Percentiles rank a stretch among this genome's conserved stretches.
Conservation (phyloP, 2,329 filamentous ascomycete genomes). For the Aspergillus fructus region DNA sequence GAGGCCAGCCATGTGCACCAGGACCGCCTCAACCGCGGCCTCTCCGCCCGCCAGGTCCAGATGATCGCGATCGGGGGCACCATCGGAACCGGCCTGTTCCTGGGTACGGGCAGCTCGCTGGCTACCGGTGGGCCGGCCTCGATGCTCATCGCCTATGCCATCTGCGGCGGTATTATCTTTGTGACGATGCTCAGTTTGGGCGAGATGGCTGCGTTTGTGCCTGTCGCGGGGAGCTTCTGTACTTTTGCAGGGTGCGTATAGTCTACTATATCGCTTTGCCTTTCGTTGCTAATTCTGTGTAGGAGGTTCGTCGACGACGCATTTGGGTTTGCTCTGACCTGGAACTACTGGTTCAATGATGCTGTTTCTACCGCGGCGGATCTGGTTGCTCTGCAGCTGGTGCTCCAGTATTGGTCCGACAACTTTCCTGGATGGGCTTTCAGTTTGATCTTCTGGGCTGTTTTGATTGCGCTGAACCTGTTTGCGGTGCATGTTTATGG, state of each 20-base stretch:
- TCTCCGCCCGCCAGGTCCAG: constrained; percentile 64
- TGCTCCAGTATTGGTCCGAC: constrained; percentile 62
- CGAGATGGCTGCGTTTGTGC: constrained; percentile 61
- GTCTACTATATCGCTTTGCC: background rate
- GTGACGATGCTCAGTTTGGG: constrained; percentile 60
- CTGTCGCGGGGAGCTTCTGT: constrained; percentile 56
- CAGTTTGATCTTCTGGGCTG: constrained; percentile 60
- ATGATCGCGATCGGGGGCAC: constrained; percentile 60
- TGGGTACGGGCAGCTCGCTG: constrained; percentile 62
- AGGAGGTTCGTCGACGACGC: constrained; percentile 47
- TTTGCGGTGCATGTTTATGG: constrained; percentile 56
- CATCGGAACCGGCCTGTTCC: constrained; percentile 58
- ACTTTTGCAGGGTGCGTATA: constrained; percentile 52
- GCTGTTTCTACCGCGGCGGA: constrained; percentile 61
- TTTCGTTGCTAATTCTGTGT: background rate
- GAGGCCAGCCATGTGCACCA: background rate
- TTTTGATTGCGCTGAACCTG: constrained; percentile 55
- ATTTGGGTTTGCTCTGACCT: constrained; percentile 45
- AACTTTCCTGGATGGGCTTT: constrained; percentile 64
- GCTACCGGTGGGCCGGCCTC: constrained; percentile 61
- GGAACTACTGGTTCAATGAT: constrained; percentile 64
- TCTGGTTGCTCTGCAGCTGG: constrained; percentile 58
- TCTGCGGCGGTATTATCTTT: constrained; percentile 59
- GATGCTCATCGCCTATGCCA: constrained; percentile 57
- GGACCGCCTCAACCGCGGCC: constrained; percentile 54